phyloP scores from a whole-genome alignment of 805 yeast species.

The Naumovozyma castellii region DNA sequence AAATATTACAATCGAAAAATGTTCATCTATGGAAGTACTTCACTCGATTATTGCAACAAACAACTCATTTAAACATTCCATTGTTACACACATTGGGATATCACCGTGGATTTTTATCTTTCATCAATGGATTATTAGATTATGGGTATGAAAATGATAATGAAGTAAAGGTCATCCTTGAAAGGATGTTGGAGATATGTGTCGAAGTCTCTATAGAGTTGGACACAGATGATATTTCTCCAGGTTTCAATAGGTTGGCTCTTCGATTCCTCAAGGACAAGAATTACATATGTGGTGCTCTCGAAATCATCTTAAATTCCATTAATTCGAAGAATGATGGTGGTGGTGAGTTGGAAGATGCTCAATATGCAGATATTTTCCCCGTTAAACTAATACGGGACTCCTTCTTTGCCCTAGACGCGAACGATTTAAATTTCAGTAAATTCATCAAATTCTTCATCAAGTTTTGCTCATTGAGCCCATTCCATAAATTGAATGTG shows the following conservation, averaged over 20 bases:
- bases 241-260: neutral
- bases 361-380: too few relatives aligned
- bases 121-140: slow-evolving; percentile 5
- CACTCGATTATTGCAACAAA: slow-evolving; percentile 20
- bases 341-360: neutral
- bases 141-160: slow-evolving; percentile 3
- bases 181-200: slow-evolving; percentile 1
- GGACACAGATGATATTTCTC: neutral
- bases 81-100: slow-evolving; percentile 10
- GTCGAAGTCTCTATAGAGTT: neutral
- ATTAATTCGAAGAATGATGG: too few relatives aligned
- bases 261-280: neutral
- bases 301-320: neutral
- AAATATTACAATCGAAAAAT: slow-evolving; percentile 7
- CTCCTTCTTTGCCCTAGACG: slow-evolving; percentile 16
- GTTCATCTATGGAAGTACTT: slow-evolving; percentile 25
- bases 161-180: slow-evolving; percentile 1
- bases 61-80: slow-evolving; percentile 13
- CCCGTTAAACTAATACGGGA: slow-evolving; percentile 3
- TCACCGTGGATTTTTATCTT: slow-evolving; percentile 9
- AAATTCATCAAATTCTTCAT: slow-evolving; percentile 20
- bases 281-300: neutral
- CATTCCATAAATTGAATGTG: slow-evolving; percentile 11
- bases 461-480: slow-evolving; percentile 20
- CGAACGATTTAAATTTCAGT: slow-evolving; percentile 20